Base-by-base conservation (phyloP, 306 rosid species). In the Dryas alaskensis region DNA sequence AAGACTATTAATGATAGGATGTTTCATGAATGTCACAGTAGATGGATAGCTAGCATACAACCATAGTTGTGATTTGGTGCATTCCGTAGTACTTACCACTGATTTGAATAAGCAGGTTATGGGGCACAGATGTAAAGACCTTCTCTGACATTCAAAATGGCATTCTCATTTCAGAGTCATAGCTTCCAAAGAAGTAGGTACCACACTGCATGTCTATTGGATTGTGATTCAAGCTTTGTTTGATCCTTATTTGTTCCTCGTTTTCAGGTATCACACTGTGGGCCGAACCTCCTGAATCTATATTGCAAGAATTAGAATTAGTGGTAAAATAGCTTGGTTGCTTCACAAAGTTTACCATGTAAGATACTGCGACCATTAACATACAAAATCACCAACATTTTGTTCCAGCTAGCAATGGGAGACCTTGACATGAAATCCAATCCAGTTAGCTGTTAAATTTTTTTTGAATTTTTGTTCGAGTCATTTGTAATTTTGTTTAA, bases 41-140 rank as follows among this genome's bases (percentile, higher is more conserved):
- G 8, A 22, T 58, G 43, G 2, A 8, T 22, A 53, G 39, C 54
- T 13, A 16, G 62, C 47, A 52, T 69, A 4, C 9, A 12, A 70
- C 31, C n/a, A 0, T 69, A 13, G 50, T 27, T 74, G 40, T 68
- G 46, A 12, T 37, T 39, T 9, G 13, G 11, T 8, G 6, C 9
- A 61, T 37, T 6, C 65, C 6, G 0, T 19, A 67, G 40, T 62
- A 55, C 8, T 71, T 60, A 52, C 52, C 51, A 37, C 46, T 83
- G 22, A 48, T 75, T 64, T 82, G 76, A 55, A 16, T 6, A 79
- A 72, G 62, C 91, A 94, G 98, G 95, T 80, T 94, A 78, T 94
- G 90, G 97, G 97, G 97, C n/a, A 61, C 63, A 45, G 96, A 94
- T 65, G 88, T 94, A 74, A 91, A 83, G 86, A 74, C 96, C 44